Evolutionary conservation across 2,329 filamentous ascomycete genomes (phyloP).

Genomic region (Xylaria sp.): DNA sequence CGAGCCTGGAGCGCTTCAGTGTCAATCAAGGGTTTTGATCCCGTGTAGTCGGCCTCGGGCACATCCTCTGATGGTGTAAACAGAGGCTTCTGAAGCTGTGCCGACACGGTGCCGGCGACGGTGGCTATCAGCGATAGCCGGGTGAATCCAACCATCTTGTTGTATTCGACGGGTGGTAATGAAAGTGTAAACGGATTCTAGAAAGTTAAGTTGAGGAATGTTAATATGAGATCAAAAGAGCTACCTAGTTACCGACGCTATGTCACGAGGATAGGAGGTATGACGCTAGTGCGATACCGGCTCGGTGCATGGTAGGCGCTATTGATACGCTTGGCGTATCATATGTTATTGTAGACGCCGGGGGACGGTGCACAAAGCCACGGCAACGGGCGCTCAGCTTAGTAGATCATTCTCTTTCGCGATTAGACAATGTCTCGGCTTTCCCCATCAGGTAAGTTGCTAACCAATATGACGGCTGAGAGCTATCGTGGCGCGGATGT

Average conservation of each 20-base stretch:
- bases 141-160: constrained; percentile 25
- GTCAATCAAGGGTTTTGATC: constrained; percentile 52
- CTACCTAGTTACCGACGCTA: not conserved
- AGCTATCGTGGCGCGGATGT: not conserved
- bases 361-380: not conserved
- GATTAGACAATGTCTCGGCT: constrained; percentile 5
- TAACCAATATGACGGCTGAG: not conserved
- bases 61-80: constrained; percentile 25
- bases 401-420: constrained; percentile 12
- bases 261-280: not conserved
- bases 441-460: constrained; percentile 6
- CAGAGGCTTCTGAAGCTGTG: constrained; percentile 38
- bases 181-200: not conserved
- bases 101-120: constrained; percentile 15
- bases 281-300: constrained; percentile 19
- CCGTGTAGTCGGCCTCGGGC: constrained; percentile 18
- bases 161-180: not conserved
- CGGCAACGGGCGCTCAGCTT: constrained; percentile 5
- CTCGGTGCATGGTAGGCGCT: not conserved
- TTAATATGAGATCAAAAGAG: not conserved
- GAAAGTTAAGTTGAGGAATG: not conserved
- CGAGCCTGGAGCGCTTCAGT: constrained; percentile 60
- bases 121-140: constrained; percentile 28
- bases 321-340: not conserved
- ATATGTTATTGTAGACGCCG: not conserved